Evolutionary conservation across 192 early-diverging fungal species (phyloP), one percentile per base, ranked within the genome.

Genomic region (Podila clonocystis): DNA sequence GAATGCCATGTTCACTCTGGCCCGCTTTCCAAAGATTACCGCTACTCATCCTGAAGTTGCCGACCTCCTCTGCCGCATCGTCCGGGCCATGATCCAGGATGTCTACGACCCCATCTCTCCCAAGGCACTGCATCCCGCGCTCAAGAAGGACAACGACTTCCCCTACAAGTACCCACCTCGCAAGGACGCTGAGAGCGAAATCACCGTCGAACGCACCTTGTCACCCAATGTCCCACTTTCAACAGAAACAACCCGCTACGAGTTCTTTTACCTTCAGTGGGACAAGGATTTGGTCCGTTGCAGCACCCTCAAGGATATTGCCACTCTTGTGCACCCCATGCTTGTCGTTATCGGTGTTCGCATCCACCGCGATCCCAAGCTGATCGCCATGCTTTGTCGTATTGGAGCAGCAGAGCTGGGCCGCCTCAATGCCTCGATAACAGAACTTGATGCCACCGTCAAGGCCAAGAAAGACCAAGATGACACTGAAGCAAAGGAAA

Each of bases 261-360:
- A 82, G 24, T 94, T 90, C 58, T 93, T 94, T 67, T 94, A 91
- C 59, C 66, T 63, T 5, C 38, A 73, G 9, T 94, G 93, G 93
- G 74, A 82, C 12, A 77, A 88, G 1, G 57, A 83, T 19, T 24
- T 93, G 13, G 80, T 86, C 0, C 30, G 58, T 0, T 85, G 84
- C 36, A 65, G 74, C 15, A 41, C 34, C 0, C 50, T 70, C 9
- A 36, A 80, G 50, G 82, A 84, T 28, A 49, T 85, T 20, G 72
- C 75, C 15, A 71, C 77, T 0, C 67, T 73, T 31, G 65, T 85
- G 17, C 70, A 74, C 55, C 86, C 82, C 9, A 48, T 85, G 11
- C 72, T 87, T 68, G 60, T 72, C n/a, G 67, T 87, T 5, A 82
- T 85, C 38, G 83, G 86, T 12, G 85, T 83, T 55, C 72, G 75